A percentile compares a stretch with the other conserved stretches of the same genome.
Evolutionary conservation across 495 filamentous ascomycete genomes (phyloP).

Genomic region (Xylaria longipes): DNA sequence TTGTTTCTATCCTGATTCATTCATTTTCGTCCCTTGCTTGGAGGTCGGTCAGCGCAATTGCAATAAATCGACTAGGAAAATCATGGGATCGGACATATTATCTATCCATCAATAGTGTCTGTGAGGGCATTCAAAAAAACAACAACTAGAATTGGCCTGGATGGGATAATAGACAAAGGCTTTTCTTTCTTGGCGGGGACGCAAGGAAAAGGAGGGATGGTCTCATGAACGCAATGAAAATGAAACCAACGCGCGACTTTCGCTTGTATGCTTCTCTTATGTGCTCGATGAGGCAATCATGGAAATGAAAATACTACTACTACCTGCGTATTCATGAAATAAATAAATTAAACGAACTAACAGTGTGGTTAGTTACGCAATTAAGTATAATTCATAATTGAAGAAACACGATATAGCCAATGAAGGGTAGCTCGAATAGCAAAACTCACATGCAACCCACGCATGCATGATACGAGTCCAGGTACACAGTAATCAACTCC

Average conservation of each 20-base stretch:
- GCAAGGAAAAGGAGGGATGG: neutral
- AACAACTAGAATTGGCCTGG: neutral
- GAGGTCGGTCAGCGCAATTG: neutral
- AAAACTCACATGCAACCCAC: too few species aligned
- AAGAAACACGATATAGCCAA: too few species aligned
- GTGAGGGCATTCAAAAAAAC: neutral
- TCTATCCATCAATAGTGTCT: neutral
- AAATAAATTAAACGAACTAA: neutral
- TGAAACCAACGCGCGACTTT: neutral
- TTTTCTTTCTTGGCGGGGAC: neutral
- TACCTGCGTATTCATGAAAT: neutral
- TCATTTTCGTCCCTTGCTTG: neutral
- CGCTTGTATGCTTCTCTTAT: neutral
- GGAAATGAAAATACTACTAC: too few species aligned
- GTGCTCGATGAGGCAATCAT: neutral
- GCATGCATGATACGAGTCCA: too few species aligned
- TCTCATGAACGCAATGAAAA: constrained; percentile 4
- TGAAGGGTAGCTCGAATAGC: too few species aligned
- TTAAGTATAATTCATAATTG: too few species aligned
- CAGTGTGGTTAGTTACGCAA: neutral
- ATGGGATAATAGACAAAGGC: neutral
- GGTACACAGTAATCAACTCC: too few species aligned
- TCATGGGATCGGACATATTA: too few species aligned
- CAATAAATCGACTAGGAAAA: neutral
- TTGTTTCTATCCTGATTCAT: neutral